These are phyloP conservation scores for Ustilago shanxiensis DNA, from an alignment of 1,284 basidiomycete genomes.

Conservation along the genomic window DNA sequence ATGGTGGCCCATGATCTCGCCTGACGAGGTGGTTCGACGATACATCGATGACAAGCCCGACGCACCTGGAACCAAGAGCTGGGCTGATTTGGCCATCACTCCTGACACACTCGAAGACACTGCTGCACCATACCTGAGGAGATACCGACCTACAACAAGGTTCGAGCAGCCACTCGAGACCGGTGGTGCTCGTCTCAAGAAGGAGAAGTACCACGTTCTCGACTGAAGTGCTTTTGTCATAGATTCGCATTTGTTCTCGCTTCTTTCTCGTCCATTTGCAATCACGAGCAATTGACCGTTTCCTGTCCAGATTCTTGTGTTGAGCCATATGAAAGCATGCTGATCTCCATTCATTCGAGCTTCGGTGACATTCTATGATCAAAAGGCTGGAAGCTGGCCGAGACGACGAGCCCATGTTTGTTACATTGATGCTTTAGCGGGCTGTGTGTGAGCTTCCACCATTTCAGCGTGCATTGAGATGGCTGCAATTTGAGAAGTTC, in stretches of 20 bases:
- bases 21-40: slow-evolving; percentile 90
- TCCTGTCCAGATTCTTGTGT: not conserved
- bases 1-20: slow-evolving; percentile 94
- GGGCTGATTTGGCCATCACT: slow-evolving; percentile 74
- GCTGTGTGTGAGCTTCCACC: too few species aligned
- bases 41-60: slow-evolving; percentile 81
- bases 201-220: slow-evolving; percentile 56
- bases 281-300: slow-evolving; percentile 17
- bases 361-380: too few species aligned
- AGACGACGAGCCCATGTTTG: too few species aligned
- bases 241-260: slow-evolving; percentile 3
- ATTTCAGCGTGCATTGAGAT: too few species aligned
- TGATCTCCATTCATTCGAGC: too few species aligned
- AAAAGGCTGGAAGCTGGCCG: too few species aligned
- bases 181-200: slow-evolving; percentile 55
- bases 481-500: too few species aligned
- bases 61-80: slow-evolving; percentile 72
- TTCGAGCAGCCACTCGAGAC: slow-evolving; percentile 72
- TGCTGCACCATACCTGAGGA: slow-evolving; percentile 89
- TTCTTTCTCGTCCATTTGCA: not conserved
- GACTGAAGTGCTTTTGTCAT: slow-evolving; percentile 19
- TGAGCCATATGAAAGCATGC: too few species aligned
- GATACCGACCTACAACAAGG: slow-evolving; percentile 80
- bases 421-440: too few species aligned
- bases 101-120: slow-evolving; percentile 90